Base-by-base conservation (phyloP, 1,139 yeast genomes). In the Taphrina deformans region DNA sequence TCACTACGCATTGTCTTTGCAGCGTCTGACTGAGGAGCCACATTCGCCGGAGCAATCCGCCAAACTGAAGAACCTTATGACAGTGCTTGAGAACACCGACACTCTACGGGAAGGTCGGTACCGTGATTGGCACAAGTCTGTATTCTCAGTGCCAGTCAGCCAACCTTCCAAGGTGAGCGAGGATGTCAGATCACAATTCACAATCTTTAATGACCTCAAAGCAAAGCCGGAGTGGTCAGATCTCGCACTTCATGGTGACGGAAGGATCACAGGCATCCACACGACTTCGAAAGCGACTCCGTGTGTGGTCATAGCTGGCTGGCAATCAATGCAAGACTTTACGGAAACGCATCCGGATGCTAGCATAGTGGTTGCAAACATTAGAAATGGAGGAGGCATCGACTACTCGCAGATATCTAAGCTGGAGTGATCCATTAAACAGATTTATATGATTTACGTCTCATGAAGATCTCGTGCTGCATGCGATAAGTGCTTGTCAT, bases 71-170 rank as follows among this genome's bases (percentile, higher is more conserved):
- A 67, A 67, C 6, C 67, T 72, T 27, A 75, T 87, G 46, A 70
- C 76, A 3, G 80, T 75, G 59, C 78, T 92, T 68, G 76, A 81
- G 1, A 75, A 78, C 55, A 77, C 83, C 16, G 98, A 92, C 75
- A 93, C 96, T 0, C 76, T 87, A 73, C 79, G 97, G 66, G 79
- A 75, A 68, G 84, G 85, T 38, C 79, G 88, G 70, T 89, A 89
- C 70, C 66, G 75, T 51, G 83, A 81, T 69, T 70, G 61, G 61
- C 40, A 55, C 31, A 27, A 31, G 45, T 14, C 48, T 26, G 21
- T 31, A 6, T 38, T 53, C 14, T 16, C 55, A 18, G 41, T 18
- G 4, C 41, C 41, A 18, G 18, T n/a, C 16, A 7, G n/a, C 12
- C 41, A n/a, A 12, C 53, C 35, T 12, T 5, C 35, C 5, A 27